Evolutionary conservation across 2,329 filamentous ascomycete species (phyloP), one percentile per base, ranked within the genome.

Genomic region (Remersonia thermophila): DNA sequence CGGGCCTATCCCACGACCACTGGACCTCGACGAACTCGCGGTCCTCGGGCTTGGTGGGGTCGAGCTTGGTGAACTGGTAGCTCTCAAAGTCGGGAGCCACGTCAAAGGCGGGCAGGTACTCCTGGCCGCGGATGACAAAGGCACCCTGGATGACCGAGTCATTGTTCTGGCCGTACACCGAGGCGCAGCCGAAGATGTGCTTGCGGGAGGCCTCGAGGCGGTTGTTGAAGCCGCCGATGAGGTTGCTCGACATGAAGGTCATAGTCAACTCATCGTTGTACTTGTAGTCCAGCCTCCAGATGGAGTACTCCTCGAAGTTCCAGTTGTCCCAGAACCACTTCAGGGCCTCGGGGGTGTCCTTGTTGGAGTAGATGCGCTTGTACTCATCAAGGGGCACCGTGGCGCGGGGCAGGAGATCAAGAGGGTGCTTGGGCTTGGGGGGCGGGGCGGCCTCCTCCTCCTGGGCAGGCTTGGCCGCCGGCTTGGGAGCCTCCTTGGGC

Each of bases 331-430:
- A 98, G 80, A 98, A 96, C 82, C 83, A 96, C 62, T 89, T 87
- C 55, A 96, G 70, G 54, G 89, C 85, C 47, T 71, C 79, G 47
- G 78, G 69, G 51, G 83, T 87, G 47, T 95, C 85, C 61, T 81
- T 75, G 78, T 98, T 98, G 56, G 91, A 98, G 78, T 93, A 98
- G 64, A 84, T 80, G 58, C 91, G 86, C 82, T 98, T 98, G 83
- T 81, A 94, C 68, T 98, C 91, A 59, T 98, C 91, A 39, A 98
- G 74, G 51, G 81, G 71, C 57, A 94, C 74, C 40, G 80, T 77
- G 44, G 91, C 69, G 60, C 79, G 81, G 55, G 79, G 77, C 38
- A 96, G 82, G 50, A 75, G 62, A 63, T 94, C 89, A 48, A 93
- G 73, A 52, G 91, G 87, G 73, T 98, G 91, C 82, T 96, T 98